Base-by-base conservation (phyloP, 2,329 filamentous ascomycete species). In the Cryoendolithus antarcticus region DNA sequence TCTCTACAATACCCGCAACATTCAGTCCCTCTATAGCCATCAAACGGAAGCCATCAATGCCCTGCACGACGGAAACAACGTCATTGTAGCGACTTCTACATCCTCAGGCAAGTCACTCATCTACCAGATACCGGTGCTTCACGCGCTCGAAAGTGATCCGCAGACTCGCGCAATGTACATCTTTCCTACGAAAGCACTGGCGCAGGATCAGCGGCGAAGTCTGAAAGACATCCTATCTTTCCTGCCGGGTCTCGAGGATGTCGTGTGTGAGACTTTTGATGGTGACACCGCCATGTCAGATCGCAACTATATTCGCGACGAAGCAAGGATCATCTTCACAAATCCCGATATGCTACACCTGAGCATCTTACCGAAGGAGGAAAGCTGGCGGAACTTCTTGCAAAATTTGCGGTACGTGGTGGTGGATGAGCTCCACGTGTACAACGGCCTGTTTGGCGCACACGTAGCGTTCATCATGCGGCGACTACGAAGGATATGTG, bases 291-390 rank as follows among this genome's bases (percentile, higher is more conserved):
- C 83, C 0, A 88, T 93, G 77, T 61, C 64, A 4, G 79, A 82
- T 44, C 75, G 91, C 13, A 85, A 85, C 47, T 56, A 68, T 21
- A 89, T 98, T 45, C 76, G 89, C 4, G 88, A 96, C 30, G 79
- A 93, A 60, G 91, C 82, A 1, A 74, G 86, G 15, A 86, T 96
- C 45, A 89, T 98, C 37, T 95, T 98, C 54, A 98, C 91, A 0
- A 98, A 98, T 51, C 91, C 91, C 0, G 91, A 98, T 54, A 98
- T 96, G 88, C 70, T 98, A 29, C 91, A 98, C 50, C 76, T 95
- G 28, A 93, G 86, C 0, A 93, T 98, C 19, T 62, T 98, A 3
- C 89, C 91, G 0, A 84, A 95, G 53, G 91, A 98, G 62, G 81
- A 86, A 46, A 74, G 74, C 24, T 98, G 91, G 91, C 74, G 88